Evolutionary conservation across 2,329 filamentous ascomycete genomes (phyloP).

Genomic region (Talaromyces sp.): DNA sequence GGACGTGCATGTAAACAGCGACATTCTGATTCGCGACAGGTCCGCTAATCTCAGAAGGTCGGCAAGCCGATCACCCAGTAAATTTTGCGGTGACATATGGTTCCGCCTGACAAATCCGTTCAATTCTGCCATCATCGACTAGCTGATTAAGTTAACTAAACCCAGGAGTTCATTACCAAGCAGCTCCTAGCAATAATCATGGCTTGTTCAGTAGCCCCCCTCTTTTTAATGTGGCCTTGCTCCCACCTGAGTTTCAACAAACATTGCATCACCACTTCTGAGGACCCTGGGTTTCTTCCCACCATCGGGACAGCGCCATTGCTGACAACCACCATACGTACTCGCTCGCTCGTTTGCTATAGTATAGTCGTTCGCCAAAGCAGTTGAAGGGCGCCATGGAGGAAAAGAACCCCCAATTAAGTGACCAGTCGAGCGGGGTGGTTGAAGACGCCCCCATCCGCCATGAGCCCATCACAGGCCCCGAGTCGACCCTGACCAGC

Average conservation of each 20-base stretch:
- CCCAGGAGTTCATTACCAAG: background rate
- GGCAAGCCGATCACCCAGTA: background rate
- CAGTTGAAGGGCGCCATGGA: background rate
- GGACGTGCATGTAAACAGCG: background rate
- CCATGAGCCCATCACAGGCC: slow-evolving; percentile 1
- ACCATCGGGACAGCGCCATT: background rate
- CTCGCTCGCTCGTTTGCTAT: background rate
- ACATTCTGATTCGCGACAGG: background rate
- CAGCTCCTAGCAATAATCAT: background rate
- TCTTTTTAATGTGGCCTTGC: background rate
- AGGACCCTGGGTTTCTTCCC: background rate
- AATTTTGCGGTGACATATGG: background rate
- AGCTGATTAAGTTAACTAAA: background rate
- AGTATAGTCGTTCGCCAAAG: background rate
- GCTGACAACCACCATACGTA: background rate
- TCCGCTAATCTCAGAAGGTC: background rate
- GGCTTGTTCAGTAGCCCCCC: background rate
- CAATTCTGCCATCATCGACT: background rate
- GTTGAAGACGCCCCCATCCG: background rate
- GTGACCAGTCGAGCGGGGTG: background rate
- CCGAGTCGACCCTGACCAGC: slow-evolving; percentile 10
- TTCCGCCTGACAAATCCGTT: background rate
- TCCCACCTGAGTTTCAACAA: background rate
- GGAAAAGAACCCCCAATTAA: background rate
- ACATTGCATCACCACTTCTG: background rate